These are phyloP conservation scores for Trichoderma endophyticum DNA, from an alignment of 2,329 filamentous ascomycete genomes.

Conservation along the genomic window DNA sequence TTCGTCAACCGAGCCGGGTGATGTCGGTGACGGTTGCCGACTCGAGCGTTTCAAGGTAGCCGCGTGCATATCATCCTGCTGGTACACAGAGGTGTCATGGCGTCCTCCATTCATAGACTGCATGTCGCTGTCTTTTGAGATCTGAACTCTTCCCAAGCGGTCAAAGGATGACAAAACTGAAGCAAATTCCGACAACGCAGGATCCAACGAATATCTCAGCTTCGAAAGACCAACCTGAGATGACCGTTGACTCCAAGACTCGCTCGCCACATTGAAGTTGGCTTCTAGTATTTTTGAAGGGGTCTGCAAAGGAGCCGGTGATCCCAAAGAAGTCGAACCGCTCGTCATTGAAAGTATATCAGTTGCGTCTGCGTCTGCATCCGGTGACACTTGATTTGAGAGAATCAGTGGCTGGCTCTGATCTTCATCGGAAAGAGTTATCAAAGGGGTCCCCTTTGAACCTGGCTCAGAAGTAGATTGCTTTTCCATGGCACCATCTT, in stretches of 20 bases:
- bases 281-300: conserved; percentile 15
- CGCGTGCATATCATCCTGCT: background rate
- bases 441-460: background rate
- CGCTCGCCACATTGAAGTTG: background rate
- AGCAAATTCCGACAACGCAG: conserved; percentile 28
- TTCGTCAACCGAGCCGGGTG: background rate
- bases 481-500: background rate
- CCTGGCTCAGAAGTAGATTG: background rate
- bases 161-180: conserved; percentile 31
- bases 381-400: background rate
- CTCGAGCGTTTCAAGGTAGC: background rate
- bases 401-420: background rate
- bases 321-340: background rate
- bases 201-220: conserved; percentile 23
- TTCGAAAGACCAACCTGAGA: conserved; percentile 20
- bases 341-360: background rate
- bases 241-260: background rate
- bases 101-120: background rate
- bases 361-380: background rate
- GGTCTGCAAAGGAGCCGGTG: background rate
- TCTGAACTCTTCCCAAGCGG: conserved; percentile 25
- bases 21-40: conserved; percentile 4
- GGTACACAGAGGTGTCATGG: background rate
- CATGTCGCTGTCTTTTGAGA: conserved; percentile 19
- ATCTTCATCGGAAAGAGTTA: background rate